Base-by-base conservation (phyloP, 2,329 filamentous ascomycete species). In the Rhinocladiella mackenziei region DNA sequence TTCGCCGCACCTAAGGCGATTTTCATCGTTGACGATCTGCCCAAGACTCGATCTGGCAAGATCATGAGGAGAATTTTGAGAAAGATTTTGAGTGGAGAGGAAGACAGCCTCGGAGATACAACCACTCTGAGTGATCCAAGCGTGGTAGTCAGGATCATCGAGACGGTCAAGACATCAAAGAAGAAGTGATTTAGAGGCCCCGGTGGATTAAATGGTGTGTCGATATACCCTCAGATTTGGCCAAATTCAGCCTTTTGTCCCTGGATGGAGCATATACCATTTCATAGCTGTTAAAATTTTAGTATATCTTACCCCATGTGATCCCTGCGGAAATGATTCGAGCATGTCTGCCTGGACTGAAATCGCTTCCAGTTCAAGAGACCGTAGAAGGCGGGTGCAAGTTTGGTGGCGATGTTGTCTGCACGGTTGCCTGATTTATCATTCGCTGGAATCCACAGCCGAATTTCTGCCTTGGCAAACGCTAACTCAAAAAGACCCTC, bases 51-150 rank as follows among this genome's bases (percentile, higher is more conserved):
- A 58, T 94, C 86, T 58, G 92, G 92, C 56, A 98, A 98, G 84
- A 98, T 98, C 62, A 98, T 98, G 92, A 80, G 92, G 53, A 83
- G 92, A 54, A 94, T 98, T 62, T 70, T 98, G 73, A 80, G 92
- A 60, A 98, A 98, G 86, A 94, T 98, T 62, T 70, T 98, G 57
- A 89, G 89, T 11, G 91, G 91, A 25, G 92, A 98, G 74, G 91
- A 96, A 70, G 92, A 98, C 66, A 89, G 94, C 69, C 75, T 98
- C 41, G 92, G 92, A 58, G 92, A 98, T 62, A 94, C 77, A 25
- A 86, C 86, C 14, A 97, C 92, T 56, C 87, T 94, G 75, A 73
- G 84, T 48, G 89, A 98, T 65, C 92, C 92, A 34, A 80, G 74
- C 48, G 83, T 97, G 17, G 91, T 98, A 18, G 81, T 84, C 35